phyloP scores from a whole-genome alignment of 495 filamentous ascomycete species.

The Hyaloscypha bicolor region DNA sequence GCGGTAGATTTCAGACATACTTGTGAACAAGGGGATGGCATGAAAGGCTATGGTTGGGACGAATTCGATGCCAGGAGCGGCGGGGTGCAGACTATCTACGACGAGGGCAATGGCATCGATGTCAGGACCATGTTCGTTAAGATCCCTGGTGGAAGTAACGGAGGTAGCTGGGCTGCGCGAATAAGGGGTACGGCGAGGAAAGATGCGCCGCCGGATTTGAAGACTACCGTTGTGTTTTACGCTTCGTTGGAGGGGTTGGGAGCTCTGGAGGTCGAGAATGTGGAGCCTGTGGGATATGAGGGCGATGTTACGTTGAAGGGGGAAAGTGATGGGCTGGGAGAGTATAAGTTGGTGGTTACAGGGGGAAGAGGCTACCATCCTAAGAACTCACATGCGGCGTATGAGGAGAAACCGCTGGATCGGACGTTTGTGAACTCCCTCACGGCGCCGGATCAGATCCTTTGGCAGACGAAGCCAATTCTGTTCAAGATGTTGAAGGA shows the following conservation, averaged over 20 bases:
- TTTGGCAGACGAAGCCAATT: slow-evolving; percentile 89
- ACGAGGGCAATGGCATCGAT: slow-evolving; percentile 83
- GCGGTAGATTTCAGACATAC: slow-evolving; percentile 82
- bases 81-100: slow-evolving; percentile 86
- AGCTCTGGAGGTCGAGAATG: slow-evolving; percentile 57
- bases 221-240: slow-evolving; percentile 81
- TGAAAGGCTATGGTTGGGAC: slow-evolving; percentile 97
- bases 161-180: slow-evolving; percentile 88
- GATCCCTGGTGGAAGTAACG: slow-evolving; percentile 82
- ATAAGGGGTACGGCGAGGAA: slow-evolving; percentile 76
- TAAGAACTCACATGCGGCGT: slow-evolving; percentile 60
- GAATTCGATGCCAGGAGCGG: slow-evolving; percentile 88
- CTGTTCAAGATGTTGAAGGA: slow-evolving; percentile 78
- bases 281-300: slow-evolving; percentile 60
- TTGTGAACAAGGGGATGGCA: slow-evolving; percentile 92
- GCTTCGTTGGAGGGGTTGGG: slow-evolving; percentile 78
- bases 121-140: slow-evolving; percentile 93
- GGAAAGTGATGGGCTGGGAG: slow-evolving; percentile 72
- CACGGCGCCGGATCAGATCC: slow-evolving; percentile 62
- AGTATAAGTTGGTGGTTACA: slow-evolving; percentile 82
- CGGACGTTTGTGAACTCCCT: slow-evolving; percentile 73
- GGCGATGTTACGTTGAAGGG: slow-evolving; percentile 78
- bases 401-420: slow-evolving; percentile 74
- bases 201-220: slow-evolving; percentile 56
- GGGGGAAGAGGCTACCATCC: slow-evolving; percentile 64